Evolutionary conservation across 73 alveolate species (phyloP).

Genomic region (Tetrahymena borealis): DNA sequence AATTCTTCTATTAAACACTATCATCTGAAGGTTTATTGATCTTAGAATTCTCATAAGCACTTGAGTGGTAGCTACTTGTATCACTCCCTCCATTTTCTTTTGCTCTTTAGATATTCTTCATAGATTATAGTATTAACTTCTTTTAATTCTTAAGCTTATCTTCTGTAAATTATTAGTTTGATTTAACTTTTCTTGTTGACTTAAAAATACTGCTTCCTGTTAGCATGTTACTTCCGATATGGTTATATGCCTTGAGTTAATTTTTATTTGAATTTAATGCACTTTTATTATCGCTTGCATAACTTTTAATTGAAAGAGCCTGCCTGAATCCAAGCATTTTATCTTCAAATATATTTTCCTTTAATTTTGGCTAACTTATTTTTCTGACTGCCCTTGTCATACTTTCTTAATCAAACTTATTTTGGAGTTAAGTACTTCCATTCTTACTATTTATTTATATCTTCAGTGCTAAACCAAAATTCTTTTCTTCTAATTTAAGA

Average conservation of each 20-base stretch:
- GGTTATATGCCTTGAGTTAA: neutral
- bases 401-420: too few relatives aligned
- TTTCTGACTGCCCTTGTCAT: too few relatives aligned
- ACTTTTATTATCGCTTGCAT: too few relatives aligned
- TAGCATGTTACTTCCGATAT: neutral
- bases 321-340: too few relatives aligned
- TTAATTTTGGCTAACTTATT: too few relatives aligned
- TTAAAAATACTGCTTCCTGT: neutral
- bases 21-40: neutral
- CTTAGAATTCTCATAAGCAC: neutral
- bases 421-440: too few relatives aligned
- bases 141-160: neutral
- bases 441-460: too few relatives aligned
- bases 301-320: too few relatives aligned
- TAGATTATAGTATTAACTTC: neutral
- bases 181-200: neutral
- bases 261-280: neutral
- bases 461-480: too few relatives aligned
- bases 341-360: too few relatives aligned
- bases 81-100: neutral
- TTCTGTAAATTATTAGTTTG: neutral
- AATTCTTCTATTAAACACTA: neutral
- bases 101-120: neutral
- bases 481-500: too few relatives aligned
- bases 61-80: neutral